phyloP scores from a whole-genome alignment of 1,284 basidiomycete species.

The Ceratobasidium sp. region DNA sequence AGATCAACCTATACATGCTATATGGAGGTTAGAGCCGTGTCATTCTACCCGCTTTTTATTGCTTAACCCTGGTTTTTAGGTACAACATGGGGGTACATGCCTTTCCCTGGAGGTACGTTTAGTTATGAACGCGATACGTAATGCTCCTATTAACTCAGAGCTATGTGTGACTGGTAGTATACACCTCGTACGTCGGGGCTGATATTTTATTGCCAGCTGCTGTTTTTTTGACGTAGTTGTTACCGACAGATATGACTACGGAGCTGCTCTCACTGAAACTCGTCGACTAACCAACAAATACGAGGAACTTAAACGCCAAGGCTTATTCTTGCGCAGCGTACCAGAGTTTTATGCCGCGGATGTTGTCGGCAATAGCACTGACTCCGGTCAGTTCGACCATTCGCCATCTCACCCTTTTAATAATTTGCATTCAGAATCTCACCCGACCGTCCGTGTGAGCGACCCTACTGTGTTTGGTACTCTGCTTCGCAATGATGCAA shows the following conservation, averaged over 20 bases:
- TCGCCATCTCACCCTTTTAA: constrained; percentile 9
- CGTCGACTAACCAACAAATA: constrained; percentile 76
- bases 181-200: constrained; percentile 54
- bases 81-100: constrained; percentile 81
- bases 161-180: constrained; percentile 42
- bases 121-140: background rate
- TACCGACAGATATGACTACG: constrained; percentile 69
- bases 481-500: constrained; percentile 75
- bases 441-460: constrained; percentile 63
- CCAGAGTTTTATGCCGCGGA: constrained; percentile 82
- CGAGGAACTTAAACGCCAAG: constrained; percentile 79
- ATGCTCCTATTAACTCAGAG: no score
- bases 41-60: background rate
- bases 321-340: constrained; percentile 78
- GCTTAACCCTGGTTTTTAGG: constrained; percentile 57
- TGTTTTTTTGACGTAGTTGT: no score
- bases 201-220: no score
- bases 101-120: constrained; percentile 66
- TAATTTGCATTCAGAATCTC: constrained; percentile 48
- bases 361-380: constrained; percentile 73
- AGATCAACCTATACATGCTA: constrained; percentile 80
- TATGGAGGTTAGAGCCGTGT: constrained; percentile 59
- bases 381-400: constrained; percentile 42
- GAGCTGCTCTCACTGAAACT: constrained; percentile 68
- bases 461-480: constrained; percentile 71